Base-by-base conservation (phyloP, 768 basidiomycete genomes). In the Infundibulicybe gibba region DNA sequence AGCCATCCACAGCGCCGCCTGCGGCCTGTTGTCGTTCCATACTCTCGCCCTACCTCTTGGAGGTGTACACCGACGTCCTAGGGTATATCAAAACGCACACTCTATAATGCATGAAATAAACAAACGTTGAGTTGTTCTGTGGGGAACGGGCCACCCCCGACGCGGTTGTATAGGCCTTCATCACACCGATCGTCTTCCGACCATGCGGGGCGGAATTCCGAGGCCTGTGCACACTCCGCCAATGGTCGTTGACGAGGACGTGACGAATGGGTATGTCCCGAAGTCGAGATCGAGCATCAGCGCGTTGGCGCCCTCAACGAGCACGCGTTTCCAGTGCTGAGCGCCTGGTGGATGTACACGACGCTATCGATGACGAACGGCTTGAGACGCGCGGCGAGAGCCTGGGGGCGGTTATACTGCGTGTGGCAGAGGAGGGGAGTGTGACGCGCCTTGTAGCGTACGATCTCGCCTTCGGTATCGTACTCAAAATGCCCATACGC, bases 91-190 rank as follows among this genome's bases (percentile, higher is more conserved):
- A 33, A 40, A 30, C 15, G 30, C 16, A 39, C 31, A 9, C 33
- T n/a, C 34, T 17, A 19, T 13, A 35, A 19, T 14, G 12, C 15
- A 12, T 11, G 43, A 16, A 49, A 17, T 39, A 14, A 8, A 70
- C 83, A 48, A 42, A 91, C 88, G 65, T 94, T 87, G 47, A 97
- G 77, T 63, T 93, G 90, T 65, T 99, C 97, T 0, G 90, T 92
- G 6, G 97, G 94, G 77, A 99, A 98, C 3, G 97, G 97, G 0
- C 97, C 97, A 33, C 93, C 91, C n/a, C 97, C 97, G 17, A 99
- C 97, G 20, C 97, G 81, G 97, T 98, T 14, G 97, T 98, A 66
- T 99, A 99, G 0, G 97, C 97, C 66, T 98, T 99, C 61, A 97
- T 75, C 49, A 99, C 97, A 40, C 97, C 97, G 54, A 94, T 87